Evolutionary conservation across 805 yeast species (phyloP).

Genomic region (Scheffersomyces amazonensis): DNA sequence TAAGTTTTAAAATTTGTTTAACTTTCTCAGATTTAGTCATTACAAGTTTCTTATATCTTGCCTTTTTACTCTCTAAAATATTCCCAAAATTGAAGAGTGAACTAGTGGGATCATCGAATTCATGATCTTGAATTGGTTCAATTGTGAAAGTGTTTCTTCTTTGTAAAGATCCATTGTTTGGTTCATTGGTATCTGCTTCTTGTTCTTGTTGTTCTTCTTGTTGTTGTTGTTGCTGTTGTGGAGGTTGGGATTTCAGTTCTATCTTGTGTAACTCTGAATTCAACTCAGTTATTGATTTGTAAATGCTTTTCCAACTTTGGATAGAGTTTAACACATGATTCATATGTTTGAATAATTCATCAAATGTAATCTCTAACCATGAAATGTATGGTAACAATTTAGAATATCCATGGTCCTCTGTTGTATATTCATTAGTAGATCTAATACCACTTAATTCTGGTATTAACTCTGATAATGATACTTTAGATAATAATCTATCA

Average conservation of each 20-base stretch:
- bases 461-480: background rate
- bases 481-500: slow-evolving; percentile 12
- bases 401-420: background rate
- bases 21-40: slow-evolving; percentile 39
- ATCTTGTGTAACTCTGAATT: slow-evolving; percentile 26
- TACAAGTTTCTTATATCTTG: slow-evolving; percentile 44
- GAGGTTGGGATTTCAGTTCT: slow-evolving; percentile 17
- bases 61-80: slow-evolving; percentile 52
- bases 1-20: slow-evolving; percentile 40
- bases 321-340: slow-evolving; percentile 6
- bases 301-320: slow-evolving; percentile 28
- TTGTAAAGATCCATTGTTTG: slow-evolving; percentile 14
- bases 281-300: slow-evolving; percentile 21
- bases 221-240: background rate
- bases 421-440: background rate
- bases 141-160: slow-evolving; percentile 14
- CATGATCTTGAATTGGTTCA: slow-evolving; percentile 9
- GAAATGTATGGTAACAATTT: slow-evolving; percentile 2
- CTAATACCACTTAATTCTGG: background rate
- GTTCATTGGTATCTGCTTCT: slow-evolving; percentile 5
- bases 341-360: slow-evolving; percentile 21
- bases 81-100: slow-evolving; percentile 32
- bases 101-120: slow-evolving; percentile 12
- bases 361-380: slow-evolving; percentile 4
- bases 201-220: background rate